Base-by-base conservation (phyloP, 2,329 filamentous ascomycete genomes). In the Cercospora zeina region DNA sequence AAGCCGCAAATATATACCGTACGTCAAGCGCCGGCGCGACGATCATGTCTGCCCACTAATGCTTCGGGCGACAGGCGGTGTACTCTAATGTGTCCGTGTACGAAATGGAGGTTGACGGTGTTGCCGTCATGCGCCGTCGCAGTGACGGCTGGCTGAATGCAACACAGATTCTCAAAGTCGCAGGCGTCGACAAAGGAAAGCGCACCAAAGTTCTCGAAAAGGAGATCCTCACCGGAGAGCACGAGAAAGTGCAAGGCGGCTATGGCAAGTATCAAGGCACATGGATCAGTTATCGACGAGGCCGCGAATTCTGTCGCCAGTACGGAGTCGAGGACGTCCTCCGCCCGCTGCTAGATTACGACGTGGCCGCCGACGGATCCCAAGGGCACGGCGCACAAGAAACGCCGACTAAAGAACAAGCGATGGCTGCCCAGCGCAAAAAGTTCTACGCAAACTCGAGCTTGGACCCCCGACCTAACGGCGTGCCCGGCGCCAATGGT, bases 191-290 rank as follows among this genome's bases (percentile, higher is more conserved):
- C 74, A 99, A 99, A 79, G 95, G 93, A 63, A 96, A 96, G 78
- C 89, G 95, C 69, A 97, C 95, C 62, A 97, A 97, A 77, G 96
- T 97, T 7, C 83, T 99, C 56, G 95, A 99, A 76, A 97, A 97
- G 78, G 95, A 99, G 77, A 96, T 99, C 62, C 86, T 96, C 67
- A 95, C 90, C 0, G 95, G 95, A 72, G 91, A 96, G 73, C 93
- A 99, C 76, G 95, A 99, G 76, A 99, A 99, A 77, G 93, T 99
- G 2, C 95, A 99, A 75, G 95, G 95, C 34, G 95, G 95, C 4
- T 99, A 99, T 73, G 95, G 95, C 67, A 97, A 97, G 80, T 99
- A 99, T 73, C 95, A 99, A 80, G 95, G 95, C 59, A 99, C 95
- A 2, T 99, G 95, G 95, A 96, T 99, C 73, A 91, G 89, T 72